Evolutionary conservation across 2,329 filamentous ascomycete species (phyloP), one percentile per base, ranked within the genome.

Genomic region (Fulvia fulva): DNA sequence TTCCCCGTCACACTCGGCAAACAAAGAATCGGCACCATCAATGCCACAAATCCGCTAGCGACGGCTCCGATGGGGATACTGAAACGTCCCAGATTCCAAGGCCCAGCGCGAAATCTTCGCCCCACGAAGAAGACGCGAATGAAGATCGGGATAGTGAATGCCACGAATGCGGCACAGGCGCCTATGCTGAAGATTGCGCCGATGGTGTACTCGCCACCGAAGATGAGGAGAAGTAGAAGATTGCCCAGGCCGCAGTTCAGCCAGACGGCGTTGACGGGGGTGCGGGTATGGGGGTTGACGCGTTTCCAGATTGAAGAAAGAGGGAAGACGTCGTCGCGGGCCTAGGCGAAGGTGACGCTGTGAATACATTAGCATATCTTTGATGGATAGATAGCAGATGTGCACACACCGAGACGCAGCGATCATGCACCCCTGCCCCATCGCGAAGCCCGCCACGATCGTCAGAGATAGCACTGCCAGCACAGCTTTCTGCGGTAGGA

Each of bases 381-480:
- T 16, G 37, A 7, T 16, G 16, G 7, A 6, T 14, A 41, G 37
- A 8, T 2, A 19, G 16, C 5, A n/a, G 16, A 41, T 34, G n/a
- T n/a, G 16, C 19, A 41, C 37, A 4, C n/a, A 41, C 25, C 56
- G 56, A 1, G 63, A 67, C 1, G 81, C 81, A 7, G 81, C 80
- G 37, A 90, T 82, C 84, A 88, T 89, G 69, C 86, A 88, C 1
- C 86, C 87, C 70, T 89, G 86, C 5, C 87, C 87, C 84, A 89
- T 89, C 43, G 81, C 83, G 68, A 89, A 89, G 1, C 85, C 83
- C 58, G 85, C 87, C 43, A 89, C 77, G 62, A 89, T 87, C 1
- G 86, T 89, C 44, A 89, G 72, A 0, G 80, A 75, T 12, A 89
- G 81, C 52, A 89, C 82, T 1, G 83, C 83, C 25, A 88, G 76